phyloP scores from a whole-genome alignment of 495 filamentous ascomycete genomes.

The Hyphodiscus hymeniophilus region DNA sequence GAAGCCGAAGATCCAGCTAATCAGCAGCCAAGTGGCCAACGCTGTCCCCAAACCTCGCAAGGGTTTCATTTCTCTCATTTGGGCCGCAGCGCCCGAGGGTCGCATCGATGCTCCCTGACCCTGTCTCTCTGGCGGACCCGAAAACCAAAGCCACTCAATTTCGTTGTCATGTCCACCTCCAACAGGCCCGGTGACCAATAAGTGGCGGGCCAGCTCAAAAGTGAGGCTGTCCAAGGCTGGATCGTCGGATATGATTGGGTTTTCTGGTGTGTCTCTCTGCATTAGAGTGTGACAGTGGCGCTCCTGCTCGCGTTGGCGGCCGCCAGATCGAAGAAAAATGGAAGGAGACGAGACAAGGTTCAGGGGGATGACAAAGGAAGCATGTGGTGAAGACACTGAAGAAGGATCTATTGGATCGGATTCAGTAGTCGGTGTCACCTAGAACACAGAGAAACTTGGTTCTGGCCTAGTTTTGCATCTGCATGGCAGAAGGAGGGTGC shows the following conservation, averaged over 20 bases:
- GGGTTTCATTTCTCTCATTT: background rate
- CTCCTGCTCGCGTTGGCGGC: slow-evolving; percentile 7
- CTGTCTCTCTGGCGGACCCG: background rate
- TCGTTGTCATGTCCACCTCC: slow-evolving; percentile 15
- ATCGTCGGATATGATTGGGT: slow-evolving; percentile 5
- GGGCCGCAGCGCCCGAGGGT: slow-evolving; percentile 12
- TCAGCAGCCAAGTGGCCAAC: slow-evolving; percentile 4
- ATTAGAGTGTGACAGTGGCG: slow-evolving; percentile 14
- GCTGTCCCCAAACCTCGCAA: background rate
- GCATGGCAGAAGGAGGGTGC: too few species aligned
- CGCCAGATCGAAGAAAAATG: background rate
- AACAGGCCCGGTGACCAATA: slow-evolving; percentile 9
- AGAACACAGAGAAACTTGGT: background rate
- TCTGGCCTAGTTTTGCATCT: background rate
- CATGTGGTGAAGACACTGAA: too few species aligned
- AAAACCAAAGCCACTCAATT: slow-evolving; percentile 1
- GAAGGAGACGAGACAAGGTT: slow-evolving; percentile 1
- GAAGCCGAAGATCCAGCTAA: slow-evolving; percentile 12
- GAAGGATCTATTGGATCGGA: too few species aligned
- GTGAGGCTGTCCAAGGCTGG: slow-evolving; percentile 16
- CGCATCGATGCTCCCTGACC: slow-evolving; percentile 1
- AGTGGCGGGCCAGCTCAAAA: background rate
- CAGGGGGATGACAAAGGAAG: slow-evolving; percentile 1
- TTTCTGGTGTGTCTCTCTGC: background rate
- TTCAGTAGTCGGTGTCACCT: too few species aligned